Percentiles rank a stretch among this genome's conserved stretches.
phyloP scores from a whole-genome alignment of 495 filamentous ascomycete species.

The Podospora pseudocomata region DNA sequence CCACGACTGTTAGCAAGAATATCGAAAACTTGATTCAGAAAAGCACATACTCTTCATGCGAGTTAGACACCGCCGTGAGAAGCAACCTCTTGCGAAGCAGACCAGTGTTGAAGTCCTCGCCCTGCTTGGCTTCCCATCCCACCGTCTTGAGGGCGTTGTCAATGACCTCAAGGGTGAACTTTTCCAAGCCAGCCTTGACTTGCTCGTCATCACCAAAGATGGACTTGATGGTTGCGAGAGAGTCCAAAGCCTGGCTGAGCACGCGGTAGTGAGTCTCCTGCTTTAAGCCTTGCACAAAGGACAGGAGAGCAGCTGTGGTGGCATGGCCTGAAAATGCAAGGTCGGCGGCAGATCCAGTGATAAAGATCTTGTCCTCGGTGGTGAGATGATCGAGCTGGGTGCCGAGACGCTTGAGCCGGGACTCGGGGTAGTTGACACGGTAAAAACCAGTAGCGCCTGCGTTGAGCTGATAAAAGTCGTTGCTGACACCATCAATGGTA shows the following conservation, averaged over 20 bases:
- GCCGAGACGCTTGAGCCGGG: constrained; percentile 73
- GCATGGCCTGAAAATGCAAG: constrained; percentile 83
- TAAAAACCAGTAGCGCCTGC: constrained; percentile 86
- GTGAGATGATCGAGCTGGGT: constrained; percentile 66
- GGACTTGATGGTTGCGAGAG: constrained; percentile 53
- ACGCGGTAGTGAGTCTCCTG: constrained; percentile 81
- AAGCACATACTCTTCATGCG: constrained; percentile 62
- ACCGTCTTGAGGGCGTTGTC: constrained; percentile 67
- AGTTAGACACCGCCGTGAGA: constrained; percentile 64
- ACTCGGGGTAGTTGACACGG: constrained; percentile 82
- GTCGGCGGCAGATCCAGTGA: constrained; percentile 88
- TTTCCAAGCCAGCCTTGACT: constrained; percentile 59
- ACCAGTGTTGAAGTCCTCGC: constrained; percentile 76
- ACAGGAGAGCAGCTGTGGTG: constrained; percentile 71
- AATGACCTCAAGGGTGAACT: constrained; percentile 68
- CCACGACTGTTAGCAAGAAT: neutral
- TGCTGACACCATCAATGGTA: constrained; percentile 67
- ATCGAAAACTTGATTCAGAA: constrained; percentile 9
- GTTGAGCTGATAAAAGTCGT: constrained; percentile 90
- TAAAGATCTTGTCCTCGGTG: constrained; percentile 83
- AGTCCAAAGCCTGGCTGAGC: constrained; percentile 77
- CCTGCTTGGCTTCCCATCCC: constrained; percentile 74
- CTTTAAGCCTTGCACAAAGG: constrained; percentile 75
- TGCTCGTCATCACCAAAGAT: constrained; percentile 54
- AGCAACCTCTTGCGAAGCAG: constrained; percentile 81